Base-by-base conservation (phyloP, 2,329 filamentous ascomycete species). In the Rhynchosporium graminicola region DNA sequence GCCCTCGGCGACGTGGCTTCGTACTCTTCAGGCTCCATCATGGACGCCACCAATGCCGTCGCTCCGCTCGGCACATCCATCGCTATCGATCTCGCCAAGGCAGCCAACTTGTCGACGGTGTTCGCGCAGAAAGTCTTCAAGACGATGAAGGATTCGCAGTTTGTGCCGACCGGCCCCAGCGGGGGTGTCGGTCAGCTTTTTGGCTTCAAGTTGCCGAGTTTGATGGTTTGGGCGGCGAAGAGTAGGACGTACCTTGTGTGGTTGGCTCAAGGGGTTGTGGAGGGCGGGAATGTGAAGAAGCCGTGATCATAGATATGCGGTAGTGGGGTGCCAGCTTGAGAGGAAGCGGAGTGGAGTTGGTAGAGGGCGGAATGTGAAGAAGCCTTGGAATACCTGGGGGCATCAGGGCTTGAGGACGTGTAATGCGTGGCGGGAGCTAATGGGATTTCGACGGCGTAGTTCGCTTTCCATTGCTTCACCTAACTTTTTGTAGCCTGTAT, bases 1-100 rank as follows among this genome's bases (percentile, higher is more conserved):
- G 75, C 76, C 10, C 61, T 79, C 13, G 81, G 81, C 50, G 80
- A 83, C 65, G 75, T 82, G 0, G 76, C 75, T 0, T 75, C 72
- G 5, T 77, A 76, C 63, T 76, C 77, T 20, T 72, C 72, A n/a
- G 78, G 79, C 36, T 76, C 74, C 43, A 68, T 78, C 28, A 67
- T 79, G 55, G 76, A 80, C 52, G 73, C 81, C 56, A 68, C 74
- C 40, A 69, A 71, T 42, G 70, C 74, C 0, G 66, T 80, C 0
- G 77, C 79, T 1, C 75, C 78, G 3, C 62, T 79, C 3, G 71
- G 72, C 28, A 74, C 75, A 4, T 82, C 81, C 64, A 68, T 84
- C n/a, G 76, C 77, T 63, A 75, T 78, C 54, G 80, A 83, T 61
- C 66, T 83, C n/a, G 61, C 61, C 9, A 42, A n/a, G 3, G 51